Percentiles rank a stretch among this genome's conserved stretches.
These are phyloP conservation scores for Claviceps sorghi DNA, from an alignment of 2,329 filamentous ascomycete species.

Conservation along the genomic window DNA sequence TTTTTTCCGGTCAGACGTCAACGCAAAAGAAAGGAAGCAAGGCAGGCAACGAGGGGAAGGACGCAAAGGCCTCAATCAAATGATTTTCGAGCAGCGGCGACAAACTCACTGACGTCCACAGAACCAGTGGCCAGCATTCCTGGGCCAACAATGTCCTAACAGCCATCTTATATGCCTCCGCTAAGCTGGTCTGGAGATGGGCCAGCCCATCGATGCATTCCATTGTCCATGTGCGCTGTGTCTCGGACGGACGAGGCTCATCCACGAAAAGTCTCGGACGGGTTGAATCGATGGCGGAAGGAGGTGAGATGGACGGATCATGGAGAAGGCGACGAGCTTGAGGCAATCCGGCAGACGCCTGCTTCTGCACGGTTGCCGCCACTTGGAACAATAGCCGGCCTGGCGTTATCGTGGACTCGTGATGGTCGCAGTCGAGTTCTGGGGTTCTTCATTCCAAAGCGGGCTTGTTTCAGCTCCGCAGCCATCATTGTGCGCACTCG, in stretches of 20 bases:
- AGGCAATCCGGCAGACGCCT: neutral
- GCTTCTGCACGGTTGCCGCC: neutral
- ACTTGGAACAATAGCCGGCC: neutral
- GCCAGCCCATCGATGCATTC: constrained; percentile 5
- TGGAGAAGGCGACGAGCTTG: neutral
- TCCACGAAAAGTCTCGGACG: neutral
- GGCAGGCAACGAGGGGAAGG: neutral
- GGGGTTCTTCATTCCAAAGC: neutral
- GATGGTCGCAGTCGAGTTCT: neutral
- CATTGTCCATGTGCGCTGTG: constrained; percentile 6
- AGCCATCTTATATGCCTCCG: neutral
- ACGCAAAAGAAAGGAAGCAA: neutral
- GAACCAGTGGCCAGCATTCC: constrained; percentile 1
- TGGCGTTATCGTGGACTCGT: neutral
- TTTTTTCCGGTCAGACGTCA: neutral
- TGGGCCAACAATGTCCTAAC: constrained; percentile 1
- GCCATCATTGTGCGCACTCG: neutral
- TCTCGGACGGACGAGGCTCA: neutral
- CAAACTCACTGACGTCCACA: constrained; percentile 4
- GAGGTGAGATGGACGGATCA: neutral
- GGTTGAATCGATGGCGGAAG: neutral
- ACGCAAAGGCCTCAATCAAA: too few species aligned
- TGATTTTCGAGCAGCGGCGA: too few species aligned
- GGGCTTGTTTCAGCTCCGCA: neutral
- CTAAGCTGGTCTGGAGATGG: constrained; percentile 4